Evolutionary conservation across 306 rosid species (phyloP), one percentile per base, ranked within the genome.

Genomic region (Lotus japonicus): DNA sequence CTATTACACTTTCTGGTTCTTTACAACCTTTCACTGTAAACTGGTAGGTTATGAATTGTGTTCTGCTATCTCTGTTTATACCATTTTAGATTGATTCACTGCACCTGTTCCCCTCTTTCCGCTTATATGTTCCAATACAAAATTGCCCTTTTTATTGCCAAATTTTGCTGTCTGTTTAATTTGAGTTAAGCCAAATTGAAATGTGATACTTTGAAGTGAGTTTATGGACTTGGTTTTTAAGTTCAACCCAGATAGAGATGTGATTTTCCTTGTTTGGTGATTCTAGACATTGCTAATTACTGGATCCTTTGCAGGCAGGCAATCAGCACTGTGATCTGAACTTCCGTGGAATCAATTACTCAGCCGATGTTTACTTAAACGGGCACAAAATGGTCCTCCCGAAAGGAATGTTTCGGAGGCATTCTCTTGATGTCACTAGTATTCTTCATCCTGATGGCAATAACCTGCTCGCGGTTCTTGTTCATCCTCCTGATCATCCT

Each of bases 401-500:
- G 0, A 88, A 82, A 71, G 98, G 98, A 75, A 92, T 92, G 98
- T 92, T 92, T 82, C 80, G 86, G 59, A 90, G 98, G 78, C 98
- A 92, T 71, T 86, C 86, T 68, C 85, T 90, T 4, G 90, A 92
- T 80, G 90, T 92, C 81, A 84, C 96, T 79, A 87, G 77, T 66
- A 76, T 92, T 70, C 74, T 92, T 71, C 89, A 68, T 70, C 72
- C 87, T 4, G 85, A 85, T 55, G 84, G 96, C 23, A 76, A 48
- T 57, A 92, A 92, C 82, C 75, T 90, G 79, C 86, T 92, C 74
- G 98, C 98, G 38, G 90, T 90, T 83, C 87, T 92, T 58, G 97
- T 92, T 62, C 83, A 88, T 72, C 98, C 98, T 35, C 97, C 98
- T 5, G 98, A 92, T 81, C 88, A 92, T 84, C 98, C 98, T 2